phyloP scores from a whole-genome alignment of 176 grass and related monocot species.

The Carex pumila region DNA sequence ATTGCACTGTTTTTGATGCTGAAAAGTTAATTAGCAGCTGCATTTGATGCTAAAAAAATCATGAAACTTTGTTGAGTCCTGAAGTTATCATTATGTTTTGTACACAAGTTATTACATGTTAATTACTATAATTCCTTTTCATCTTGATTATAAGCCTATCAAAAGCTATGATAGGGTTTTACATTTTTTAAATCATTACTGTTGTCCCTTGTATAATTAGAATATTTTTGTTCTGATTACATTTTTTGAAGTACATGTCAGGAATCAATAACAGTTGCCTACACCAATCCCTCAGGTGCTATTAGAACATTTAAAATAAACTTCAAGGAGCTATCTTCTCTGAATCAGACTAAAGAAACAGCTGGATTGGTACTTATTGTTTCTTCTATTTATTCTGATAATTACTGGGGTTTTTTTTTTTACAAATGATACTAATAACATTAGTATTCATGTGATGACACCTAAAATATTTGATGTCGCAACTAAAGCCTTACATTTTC shows the following conservation, averaged over 20 bases:
- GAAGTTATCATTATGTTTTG: neutral
- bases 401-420: neutral
- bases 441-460: neutral
- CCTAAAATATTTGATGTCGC: neutral
- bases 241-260: slow-evolving; percentile 14
- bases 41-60: neutral
- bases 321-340: slow-evolving; percentile 41
- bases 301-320: slow-evolving; percentile 56
- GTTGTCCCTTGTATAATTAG: neutral
- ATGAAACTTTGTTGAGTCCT: neutral
- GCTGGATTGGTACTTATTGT: slow-evolving; percentile 19
- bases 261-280: slow-evolving; percentile 33
- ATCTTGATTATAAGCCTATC: neutral
- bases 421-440: neutral
- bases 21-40: neutral
- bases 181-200: neutral
- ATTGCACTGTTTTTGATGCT: neutral
- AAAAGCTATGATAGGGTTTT: neutral
- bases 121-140: neutral
- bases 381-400: neutral
- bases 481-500: neutral
- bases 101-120: neutral
- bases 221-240: neutral
- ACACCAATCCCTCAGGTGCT: slow-evolving; percentile 41
- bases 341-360: slow-evolving; percentile 17